Evolutionary conservation across 257 asterid species (phyloP), one percentile per base, ranked within the genome.

Genomic region (Mentha longifolia): DNA sequence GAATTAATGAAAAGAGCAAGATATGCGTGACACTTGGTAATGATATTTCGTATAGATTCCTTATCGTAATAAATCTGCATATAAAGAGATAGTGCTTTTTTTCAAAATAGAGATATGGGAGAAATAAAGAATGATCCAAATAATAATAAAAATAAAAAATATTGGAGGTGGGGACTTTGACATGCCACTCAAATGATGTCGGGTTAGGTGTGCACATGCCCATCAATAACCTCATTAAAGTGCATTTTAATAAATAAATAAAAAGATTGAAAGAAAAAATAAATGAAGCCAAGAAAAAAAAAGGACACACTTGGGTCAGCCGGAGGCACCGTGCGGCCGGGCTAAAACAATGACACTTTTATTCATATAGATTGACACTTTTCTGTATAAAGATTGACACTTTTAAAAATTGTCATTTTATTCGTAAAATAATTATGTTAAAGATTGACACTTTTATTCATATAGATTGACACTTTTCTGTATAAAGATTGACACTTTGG

Each of bases 151-250:
- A 25, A 37, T 28, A 22, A 22, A 22, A 56, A 15, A 59, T 13
- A 59, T 11, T 75, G 57, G 42, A 45, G 71, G 65, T 74, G 79
- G 71, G 68, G 80, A 66, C 70, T 76, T 76, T 74, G 80, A 64
- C 85, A 82, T 80, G 86, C 85, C 80, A 67, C 77, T 73, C 76
- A 78, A 89, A 87, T 85, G 92, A 85, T 89, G 82, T 74, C 77
- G 70, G 61, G 79, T 78, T 84, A 74, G 88, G 92, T 78, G 22
- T 68, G 91, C 97, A 86, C 90, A 88, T 86, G 88, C 63, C 78
- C 79, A 81, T 79, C 79, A 59, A 83, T 74, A 77, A 60, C 35
- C 13, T 43, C 70, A 76, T 67, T 72, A 68, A 80, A 75, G 68
- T 54, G 30, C 52, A 58, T 19, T 69, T 0, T 22, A 22, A 0